These are phyloP conservation scores for Raffaelea ambrosiae DNA, from an alignment of 2,329 filamentous ascomycete genomes.

Conservation along the genomic window DNA sequence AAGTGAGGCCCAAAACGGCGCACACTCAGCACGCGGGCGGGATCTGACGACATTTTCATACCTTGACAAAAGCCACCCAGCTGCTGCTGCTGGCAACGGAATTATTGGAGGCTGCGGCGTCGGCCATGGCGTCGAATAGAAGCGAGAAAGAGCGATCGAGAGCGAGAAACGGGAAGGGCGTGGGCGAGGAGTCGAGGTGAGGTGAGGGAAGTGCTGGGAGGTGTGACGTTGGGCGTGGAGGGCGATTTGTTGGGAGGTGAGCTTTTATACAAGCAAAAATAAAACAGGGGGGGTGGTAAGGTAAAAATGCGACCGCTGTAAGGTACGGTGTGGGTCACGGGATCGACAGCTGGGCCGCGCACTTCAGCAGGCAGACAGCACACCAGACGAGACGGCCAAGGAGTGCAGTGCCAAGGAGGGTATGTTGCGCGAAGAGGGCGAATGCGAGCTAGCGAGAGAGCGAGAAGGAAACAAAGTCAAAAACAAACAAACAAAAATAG, in stretches of 20 bases:
- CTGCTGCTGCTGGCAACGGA: conserved; percentile 31
- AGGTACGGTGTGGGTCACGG: background rate
- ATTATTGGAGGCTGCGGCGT: conserved; percentile 13
- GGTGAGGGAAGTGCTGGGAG: background rate
- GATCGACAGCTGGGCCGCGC: too few species aligned
- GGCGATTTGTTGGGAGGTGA: background rate
- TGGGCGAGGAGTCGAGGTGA: background rate
- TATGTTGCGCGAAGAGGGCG: too few species aligned
- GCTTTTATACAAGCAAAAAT: too few species aligned
- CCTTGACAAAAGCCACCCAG: conserved; percentile 46
- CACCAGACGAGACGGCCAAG: too few species aligned
- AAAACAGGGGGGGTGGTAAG: background rate
- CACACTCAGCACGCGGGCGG: background rate
- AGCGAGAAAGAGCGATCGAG: too few species aligned
- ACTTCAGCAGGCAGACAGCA: too few species aligned
- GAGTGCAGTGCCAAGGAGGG: too few species aligned
- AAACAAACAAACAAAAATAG: background rate
- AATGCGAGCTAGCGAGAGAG: background rate
- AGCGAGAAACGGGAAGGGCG: background rate
- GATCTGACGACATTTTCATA: conserved; percentile 13
- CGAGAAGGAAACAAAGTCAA: background rate
- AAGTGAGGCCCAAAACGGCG: background rate
- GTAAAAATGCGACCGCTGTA: background rate
- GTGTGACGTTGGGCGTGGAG: background rate
- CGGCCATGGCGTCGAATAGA: conserved; percentile 7